Percentiles rank a stretch among this genome's conserved stretches.
Conservation (phyloP, 2,329 filamentous ascomycete genomes). For the Phoma herbarum region DNA sequence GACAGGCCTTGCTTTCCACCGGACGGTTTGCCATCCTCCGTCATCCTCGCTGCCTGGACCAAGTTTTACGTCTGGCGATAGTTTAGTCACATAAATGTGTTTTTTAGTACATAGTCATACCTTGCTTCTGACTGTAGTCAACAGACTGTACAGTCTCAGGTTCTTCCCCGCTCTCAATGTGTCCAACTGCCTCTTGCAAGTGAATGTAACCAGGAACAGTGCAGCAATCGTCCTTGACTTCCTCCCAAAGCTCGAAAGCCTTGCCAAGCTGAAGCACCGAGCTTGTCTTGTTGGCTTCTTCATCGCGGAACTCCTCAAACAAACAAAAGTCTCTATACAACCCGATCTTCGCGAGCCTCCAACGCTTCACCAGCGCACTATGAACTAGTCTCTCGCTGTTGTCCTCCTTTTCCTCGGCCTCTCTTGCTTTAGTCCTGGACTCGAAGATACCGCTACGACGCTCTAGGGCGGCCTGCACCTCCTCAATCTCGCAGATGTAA, state of each 20-base stretch:
- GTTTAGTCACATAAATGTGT: not conserved
- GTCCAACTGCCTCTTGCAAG: not conserved
- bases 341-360: not conserved
- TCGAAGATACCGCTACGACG: conserved; percentile 27
- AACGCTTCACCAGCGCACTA: not conserved
- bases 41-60: not conserved
- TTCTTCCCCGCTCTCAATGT: not conserved
- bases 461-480: conserved; percentile 13
- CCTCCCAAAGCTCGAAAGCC: not conserved
- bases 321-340: not conserved
- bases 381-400: not conserved
- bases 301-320: not conserved
- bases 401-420: not conserved
- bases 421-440: conserved; percentile 7
- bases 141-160: not conserved
- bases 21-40: not conserved
- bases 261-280: not conserved
- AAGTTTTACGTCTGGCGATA: not conserved
- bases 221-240: not conserved
- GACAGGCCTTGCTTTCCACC: not conserved
- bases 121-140: not conserved
- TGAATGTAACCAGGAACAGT: not conserved
- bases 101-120: not conserved
- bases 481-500: conserved; percentile 19
- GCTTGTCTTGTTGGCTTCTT: not conserved